A percentile compares a stretch with the other conserved stretches of the same genome.
Evolutionary conservation across 31 red algal genomes (phyloP).

Genomic region (Odonthalia washingtoniensis): DNA sequence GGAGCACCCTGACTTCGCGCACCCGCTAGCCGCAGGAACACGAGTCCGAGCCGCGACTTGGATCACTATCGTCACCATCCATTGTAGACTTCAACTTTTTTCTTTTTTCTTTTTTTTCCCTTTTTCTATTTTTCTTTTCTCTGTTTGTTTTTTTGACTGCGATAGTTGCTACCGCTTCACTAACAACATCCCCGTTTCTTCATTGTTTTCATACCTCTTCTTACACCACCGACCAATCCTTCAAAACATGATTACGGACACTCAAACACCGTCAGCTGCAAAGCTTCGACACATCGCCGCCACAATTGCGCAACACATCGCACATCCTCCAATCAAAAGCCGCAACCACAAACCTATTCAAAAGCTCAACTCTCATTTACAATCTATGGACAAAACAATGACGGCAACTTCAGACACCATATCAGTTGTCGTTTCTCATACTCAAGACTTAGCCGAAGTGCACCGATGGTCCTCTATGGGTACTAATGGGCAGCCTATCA

Average conservation of each 20-base stretch:
- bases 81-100: too few species aligned
- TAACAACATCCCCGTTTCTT: too few species aligned
- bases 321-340: not conserved
- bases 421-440: not conserved
- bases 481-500: not conserved
- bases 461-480: not conserved
- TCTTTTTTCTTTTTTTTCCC: too few species aligned
- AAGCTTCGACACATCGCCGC: not conserved
- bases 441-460: not conserved
- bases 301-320: not conserved
- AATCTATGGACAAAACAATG: not conserved
- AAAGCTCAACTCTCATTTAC: not conserved
- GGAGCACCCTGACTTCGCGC: too few species aligned
- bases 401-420: not conserved
- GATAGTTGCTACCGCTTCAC: too few species aligned
- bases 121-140: too few species aligned
- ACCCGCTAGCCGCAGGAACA: too few species aligned
- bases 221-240: too few species aligned
- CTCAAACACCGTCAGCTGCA: not conserved
- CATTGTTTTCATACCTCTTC: too few species aligned
- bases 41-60: too few species aligned
- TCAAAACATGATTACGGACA: not conserved
- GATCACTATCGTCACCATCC: too few species aligned
- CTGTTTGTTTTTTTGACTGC: too few species aligned
- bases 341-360: not conserved